phyloP scores from a whole-genome alignment of 345 rosid genomes.

The Trapa incisa region DNA sequence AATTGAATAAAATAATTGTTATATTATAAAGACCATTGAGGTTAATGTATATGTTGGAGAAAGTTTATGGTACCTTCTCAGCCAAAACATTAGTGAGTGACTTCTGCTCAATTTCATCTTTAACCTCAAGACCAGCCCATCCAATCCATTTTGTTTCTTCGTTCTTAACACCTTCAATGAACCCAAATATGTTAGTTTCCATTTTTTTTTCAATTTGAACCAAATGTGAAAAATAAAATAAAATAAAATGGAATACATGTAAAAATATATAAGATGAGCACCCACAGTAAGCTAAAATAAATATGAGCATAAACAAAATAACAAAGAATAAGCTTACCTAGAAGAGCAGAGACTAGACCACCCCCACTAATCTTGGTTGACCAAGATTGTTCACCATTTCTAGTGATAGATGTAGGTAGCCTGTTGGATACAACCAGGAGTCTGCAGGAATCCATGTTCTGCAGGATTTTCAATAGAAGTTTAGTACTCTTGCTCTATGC shows the following conservation, averaged over 20 bases:
- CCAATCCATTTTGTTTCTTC: constrained; percentile 99
- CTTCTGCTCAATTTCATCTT: constrained; percentile 84
- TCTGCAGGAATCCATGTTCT: constrained; percentile 10
- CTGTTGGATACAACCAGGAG: constrained; percentile 94
- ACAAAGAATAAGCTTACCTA: constrained; percentile 36
- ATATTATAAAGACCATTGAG: background rate
- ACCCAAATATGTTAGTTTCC: constrained; percentile 24
- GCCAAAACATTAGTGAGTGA: constrained; percentile 94
- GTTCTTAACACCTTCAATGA: constrained; percentile 74
- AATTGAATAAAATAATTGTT: background rate
- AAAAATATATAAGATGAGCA: background rate
- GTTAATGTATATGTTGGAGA: background rate
- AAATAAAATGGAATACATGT: no score
- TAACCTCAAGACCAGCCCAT: constrained; percentile 99
- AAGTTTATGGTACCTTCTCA: constrained; percentile 52
- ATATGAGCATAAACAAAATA: background rate
- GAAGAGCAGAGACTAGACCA: constrained; percentile 88
- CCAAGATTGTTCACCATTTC: constrained; percentile 93
- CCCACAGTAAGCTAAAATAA: background rate
- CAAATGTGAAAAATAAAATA: background rate
- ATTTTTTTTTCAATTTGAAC: background rate
- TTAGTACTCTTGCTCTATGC: no score
- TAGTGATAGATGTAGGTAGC: constrained; percentile 87
- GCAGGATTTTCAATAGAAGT: no score
- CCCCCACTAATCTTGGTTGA: constrained; percentile 94